Base-by-base conservation (phyloP, 495 filamentous ascomycete species). In the Pyrenula aspistea region DNA sequence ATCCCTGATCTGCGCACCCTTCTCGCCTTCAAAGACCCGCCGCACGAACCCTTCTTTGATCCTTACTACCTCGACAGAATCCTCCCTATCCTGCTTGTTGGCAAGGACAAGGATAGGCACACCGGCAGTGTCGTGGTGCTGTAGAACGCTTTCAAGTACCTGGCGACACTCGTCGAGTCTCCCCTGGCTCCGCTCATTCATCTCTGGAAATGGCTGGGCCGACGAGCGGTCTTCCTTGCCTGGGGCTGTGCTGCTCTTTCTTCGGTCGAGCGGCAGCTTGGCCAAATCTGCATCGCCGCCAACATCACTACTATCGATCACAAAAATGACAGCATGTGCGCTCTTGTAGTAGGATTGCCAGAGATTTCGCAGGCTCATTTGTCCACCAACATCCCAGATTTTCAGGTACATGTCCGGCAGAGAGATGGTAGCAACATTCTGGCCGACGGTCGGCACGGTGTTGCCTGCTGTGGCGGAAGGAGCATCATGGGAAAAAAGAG, bases 331-430 rank as follows among this genome's bases (percentile, higher is more conserved):
- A 51, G 93, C 93, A 65, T 98, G 93, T 61, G 89, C 95, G 68
- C 82, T 86, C 22, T 82, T 75, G 74, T 96, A 98, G 72, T 98
- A 98, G 67, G 83, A 87, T 71, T 95, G 89, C 93, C 93, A 98
- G 2, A 98, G 84, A 57, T 85, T 84, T 52, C 93, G 87, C 65
- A 98, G 81, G 10, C 77, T 81, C 61, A 92, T 83, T 69, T 98
- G 93, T 1, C 93, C 93, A 56, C 93, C 93, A 2, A 98, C 88
- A 70, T 98, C 93, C 93, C 93, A 98, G 66, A 98, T 86, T 77
- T 95, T 95, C 63, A 98, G 79, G 75, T 96, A 95, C 83, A 95
- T 88, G 63, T 94, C 88, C 1, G 86, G 84, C 11, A 96, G 76
- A 1, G 83, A 79, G 67, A 98, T 88, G 49, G 89, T 90, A 36